Conservation (phyloP, 2,329 filamentous ascomycete genomes). For the Endothia cerciana region DNA sequence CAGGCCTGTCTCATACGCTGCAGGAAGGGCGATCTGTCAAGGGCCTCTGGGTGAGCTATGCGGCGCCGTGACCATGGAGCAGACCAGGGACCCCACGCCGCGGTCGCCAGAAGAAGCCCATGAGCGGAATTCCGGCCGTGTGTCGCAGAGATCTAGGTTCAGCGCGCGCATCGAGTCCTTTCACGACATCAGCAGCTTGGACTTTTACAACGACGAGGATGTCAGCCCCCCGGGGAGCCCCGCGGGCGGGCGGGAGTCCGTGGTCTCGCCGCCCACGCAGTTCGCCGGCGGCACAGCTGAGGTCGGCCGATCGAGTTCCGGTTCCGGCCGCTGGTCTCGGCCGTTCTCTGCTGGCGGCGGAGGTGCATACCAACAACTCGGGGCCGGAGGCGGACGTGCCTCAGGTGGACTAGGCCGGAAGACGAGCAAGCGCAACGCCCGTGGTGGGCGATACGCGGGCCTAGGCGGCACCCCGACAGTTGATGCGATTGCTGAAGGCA, state of each 20-base stretch:
- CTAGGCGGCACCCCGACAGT: not conserved
- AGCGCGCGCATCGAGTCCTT: slow-evolving; percentile 36
- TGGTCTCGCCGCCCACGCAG: slow-evolving; percentile 45
- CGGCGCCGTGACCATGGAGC: slow-evolving; percentile 4
- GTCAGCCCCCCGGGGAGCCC: slow-evolving; percentile 18
- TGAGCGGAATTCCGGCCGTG: no score
- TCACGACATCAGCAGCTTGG: slow-evolving; percentile 38
- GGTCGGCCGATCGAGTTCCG: not conserved
- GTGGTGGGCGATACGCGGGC: not conserved
- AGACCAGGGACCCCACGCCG: not conserved
- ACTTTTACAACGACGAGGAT: slow-evolving; percentile 56
- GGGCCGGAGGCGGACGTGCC: not conserved
- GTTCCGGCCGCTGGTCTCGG: not conserved
- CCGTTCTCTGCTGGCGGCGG: not conserved
- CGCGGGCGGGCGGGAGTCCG: slow-evolving; percentile 42
- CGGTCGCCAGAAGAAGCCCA: not conserved
- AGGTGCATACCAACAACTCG: slow-evolving; percentile 33
- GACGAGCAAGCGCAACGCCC: slow-evolving; percentile 44
- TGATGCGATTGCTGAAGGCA: slow-evolving; percentile 31
- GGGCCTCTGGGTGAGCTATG: not conserved
- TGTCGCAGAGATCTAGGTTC: not conserved
- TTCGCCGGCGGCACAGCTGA: slow-evolving; percentile 23
- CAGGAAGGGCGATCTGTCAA: not conserved
- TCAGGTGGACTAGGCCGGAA: slow-evolving; percentile 33
- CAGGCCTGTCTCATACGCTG: not conserved